Conservation (phyloP, 169 alveolate species). For the Eimeria maxima region DNA sequence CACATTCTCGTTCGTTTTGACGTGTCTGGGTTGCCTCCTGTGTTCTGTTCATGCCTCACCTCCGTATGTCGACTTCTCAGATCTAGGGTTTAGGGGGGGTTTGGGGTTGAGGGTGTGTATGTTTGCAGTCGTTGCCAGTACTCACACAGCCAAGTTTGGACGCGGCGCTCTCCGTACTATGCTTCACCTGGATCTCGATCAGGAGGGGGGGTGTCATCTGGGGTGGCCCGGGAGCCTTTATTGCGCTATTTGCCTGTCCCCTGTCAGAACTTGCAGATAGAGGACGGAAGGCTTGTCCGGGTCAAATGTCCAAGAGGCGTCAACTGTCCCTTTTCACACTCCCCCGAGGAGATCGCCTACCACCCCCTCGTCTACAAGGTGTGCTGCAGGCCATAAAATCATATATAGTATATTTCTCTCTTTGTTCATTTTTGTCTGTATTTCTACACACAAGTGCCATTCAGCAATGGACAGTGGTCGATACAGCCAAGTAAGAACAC, state of each 20-base stretch:
- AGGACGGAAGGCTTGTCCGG: constrained; percentile 88
- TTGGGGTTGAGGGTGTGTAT: too few relatives aligned
- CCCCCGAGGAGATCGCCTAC: constrained; percentile 94
- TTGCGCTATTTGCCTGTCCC: constrained; percentile 92
- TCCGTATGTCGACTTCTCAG: too few relatives aligned
- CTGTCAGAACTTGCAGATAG: constrained; percentile 89
- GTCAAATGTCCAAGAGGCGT: constrained; percentile 91
- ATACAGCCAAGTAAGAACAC: too few relatives aligned
- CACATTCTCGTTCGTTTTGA: too few relatives aligned
- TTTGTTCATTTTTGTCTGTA: too few relatives aligned
- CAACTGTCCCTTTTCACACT: constrained; percentile 95
- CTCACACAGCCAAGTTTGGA: constrained; percentile 92
- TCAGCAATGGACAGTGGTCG: too few relatives aligned
- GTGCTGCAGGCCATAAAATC: constrained; percentile 73
- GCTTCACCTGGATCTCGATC: constrained; percentile 87
- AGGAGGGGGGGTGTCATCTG: constrained; percentile 85
- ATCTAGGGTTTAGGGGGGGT: too few relatives aligned
- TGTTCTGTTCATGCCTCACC: too few relatives aligned
- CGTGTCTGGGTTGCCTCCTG: too few relatives aligned
- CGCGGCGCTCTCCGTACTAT: constrained; percentile 92
- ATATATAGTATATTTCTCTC: too few relatives aligned
- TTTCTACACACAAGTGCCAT: too few relatives aligned
- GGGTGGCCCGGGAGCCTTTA: constrained; percentile 66
- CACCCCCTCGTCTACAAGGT: constrained; percentile 96
- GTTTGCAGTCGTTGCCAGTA: constrained; percentile 90